phyloP scores from a whole-genome alignment of 164 flowering plant species.

The Berberis thunbergii region DNA sequence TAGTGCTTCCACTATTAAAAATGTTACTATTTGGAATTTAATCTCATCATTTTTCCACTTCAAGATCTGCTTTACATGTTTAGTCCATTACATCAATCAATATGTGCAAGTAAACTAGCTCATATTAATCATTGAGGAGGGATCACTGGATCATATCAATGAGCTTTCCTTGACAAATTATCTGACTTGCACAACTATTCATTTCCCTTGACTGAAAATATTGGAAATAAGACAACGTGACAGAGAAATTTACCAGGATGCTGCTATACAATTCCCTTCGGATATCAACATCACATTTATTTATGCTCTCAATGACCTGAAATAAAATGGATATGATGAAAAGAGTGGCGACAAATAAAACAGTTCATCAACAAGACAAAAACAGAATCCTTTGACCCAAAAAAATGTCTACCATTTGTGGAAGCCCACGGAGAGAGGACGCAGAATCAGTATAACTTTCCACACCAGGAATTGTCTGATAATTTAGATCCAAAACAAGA shows the following conservation, averaged over 20 bases:
- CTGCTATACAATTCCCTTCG: conserved; percentile 88
- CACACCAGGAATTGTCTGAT: conserved; percentile 91
- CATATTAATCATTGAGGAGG: no score
- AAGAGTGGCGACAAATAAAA: conserved; percentile 1
- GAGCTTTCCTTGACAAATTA: no score
- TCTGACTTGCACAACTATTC: no score
- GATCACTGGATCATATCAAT: no score
- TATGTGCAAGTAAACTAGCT: no score
- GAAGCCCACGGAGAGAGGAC: conserved; percentile 64
- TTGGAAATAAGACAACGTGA: not conserved
- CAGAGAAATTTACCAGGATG: conserved; percentile 52
- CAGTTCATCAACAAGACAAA: not conserved
- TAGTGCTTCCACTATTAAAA: no score
- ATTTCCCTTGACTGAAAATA: not conserved
- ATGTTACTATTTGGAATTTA: no score
- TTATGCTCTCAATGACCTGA: conserved; percentile 91
- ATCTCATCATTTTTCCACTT: no score
- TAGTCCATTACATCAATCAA: no score
- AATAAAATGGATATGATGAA: conserved; percentile 4
- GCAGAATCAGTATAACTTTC: conserved; percentile 50
- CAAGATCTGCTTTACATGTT: no score
- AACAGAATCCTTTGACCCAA: not conserved
- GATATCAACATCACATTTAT: conserved; percentile 90
- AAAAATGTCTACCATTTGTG: conserved; percentile 64
- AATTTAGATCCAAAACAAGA: conserved; percentile 8